A percentile compares a stretch with the other conserved stretches of the same genome.
Conservation (phyloP, 1,139 yeast species). For the Fermentozyma sake region DNA sequence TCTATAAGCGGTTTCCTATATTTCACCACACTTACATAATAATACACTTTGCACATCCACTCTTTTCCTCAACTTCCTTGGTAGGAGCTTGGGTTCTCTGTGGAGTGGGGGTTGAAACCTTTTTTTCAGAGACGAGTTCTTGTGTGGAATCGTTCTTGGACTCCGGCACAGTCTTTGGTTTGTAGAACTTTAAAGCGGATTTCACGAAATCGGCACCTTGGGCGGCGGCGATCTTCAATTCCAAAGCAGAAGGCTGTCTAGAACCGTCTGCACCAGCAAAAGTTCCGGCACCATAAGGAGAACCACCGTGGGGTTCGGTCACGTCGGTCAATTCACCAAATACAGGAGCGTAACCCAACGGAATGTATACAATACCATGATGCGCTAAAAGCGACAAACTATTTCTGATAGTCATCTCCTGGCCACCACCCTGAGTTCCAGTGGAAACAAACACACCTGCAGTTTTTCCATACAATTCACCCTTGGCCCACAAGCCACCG, state of each 20-base stretch:
- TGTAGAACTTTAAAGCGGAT: constrained; percentile 22
- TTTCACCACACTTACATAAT: constrained; percentile 11
- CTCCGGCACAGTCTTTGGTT: constrained; percentile 1
- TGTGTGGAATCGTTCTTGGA: constrained; percentile 3
- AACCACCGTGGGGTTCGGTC: constrained; percentile 42
- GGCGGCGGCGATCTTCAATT: constrained; percentile 31
- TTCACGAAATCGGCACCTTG: constrained; percentile 43
- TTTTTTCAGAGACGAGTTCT: constrained; percentile 5
- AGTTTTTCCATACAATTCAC: constrained; percentile 45
- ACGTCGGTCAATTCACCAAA: constrained; percentile 30
- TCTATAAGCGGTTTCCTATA: too few species aligned
- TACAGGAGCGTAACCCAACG: constrained; percentile 41
- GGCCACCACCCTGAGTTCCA: constrained; percentile 46
- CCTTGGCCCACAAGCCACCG: constrained; percentile 49
- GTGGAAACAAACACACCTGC: constrained; percentile 44
- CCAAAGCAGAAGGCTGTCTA: constrained; percentile 38
- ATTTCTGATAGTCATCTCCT: constrained; percentile 39
- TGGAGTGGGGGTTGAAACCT: constrained; percentile 4
- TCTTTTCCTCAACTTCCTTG: constrained; percentile 5
- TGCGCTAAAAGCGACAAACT: constrained; percentile 37
- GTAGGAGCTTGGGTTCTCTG: constrained; percentile 6
- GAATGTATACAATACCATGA: constrained; percentile 49
- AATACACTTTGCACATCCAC: constrained; percentile 11
- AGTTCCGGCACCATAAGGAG: constrained; percentile 52
- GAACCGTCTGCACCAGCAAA: constrained; percentile 47